Conservation (phyloP, 1,284 basidiomycete genomes). For the Rhodotorula sp. region DNA sequence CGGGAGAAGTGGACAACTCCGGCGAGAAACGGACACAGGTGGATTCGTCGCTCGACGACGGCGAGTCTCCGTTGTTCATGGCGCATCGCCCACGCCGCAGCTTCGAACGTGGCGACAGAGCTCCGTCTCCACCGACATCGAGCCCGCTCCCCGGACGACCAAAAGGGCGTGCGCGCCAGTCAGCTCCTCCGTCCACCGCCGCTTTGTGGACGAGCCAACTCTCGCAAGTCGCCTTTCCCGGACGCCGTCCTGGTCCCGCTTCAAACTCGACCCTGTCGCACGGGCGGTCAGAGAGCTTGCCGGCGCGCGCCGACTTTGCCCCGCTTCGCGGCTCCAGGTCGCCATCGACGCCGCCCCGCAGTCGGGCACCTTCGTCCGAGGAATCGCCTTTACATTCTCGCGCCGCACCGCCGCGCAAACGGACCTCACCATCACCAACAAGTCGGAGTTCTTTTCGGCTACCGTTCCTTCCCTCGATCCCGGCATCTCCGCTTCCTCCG, state of each 20-base stretch:
- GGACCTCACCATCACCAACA: background rate
- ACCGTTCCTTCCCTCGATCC: constrained; percentile 26
- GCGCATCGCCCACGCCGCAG: background rate
- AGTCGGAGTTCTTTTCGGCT: constrained; percentile 19
- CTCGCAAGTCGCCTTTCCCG: constrained; percentile 8
- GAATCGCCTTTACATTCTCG: background rate
- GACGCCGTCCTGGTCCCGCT: background rate
- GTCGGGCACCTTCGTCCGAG: background rate
- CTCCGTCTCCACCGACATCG: background rate
- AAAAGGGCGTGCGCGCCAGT: background rate
- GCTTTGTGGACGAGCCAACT: constrained; percentile 20
- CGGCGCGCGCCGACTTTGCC: background rate
- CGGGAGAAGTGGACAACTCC: background rate
- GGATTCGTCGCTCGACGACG: background rate
- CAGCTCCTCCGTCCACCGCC: background rate
- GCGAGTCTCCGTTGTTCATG: constrained; percentile 3
- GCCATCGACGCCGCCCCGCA: background rate
- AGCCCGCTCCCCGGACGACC: background rate
- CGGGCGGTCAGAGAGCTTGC: background rate
- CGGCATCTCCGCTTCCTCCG: constrained; percentile 23
- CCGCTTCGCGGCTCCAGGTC: background rate
- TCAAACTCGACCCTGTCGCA: background rate
- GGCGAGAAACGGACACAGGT: background rate
- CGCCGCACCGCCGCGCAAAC: background rate
- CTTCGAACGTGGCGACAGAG: background rate